Evolutionary conservation across 2,329 filamentous ascomycete species (phyloP), one percentile per base, ranked within the genome.

Genomic region (Trichoderma afroharzianum): DNA sequence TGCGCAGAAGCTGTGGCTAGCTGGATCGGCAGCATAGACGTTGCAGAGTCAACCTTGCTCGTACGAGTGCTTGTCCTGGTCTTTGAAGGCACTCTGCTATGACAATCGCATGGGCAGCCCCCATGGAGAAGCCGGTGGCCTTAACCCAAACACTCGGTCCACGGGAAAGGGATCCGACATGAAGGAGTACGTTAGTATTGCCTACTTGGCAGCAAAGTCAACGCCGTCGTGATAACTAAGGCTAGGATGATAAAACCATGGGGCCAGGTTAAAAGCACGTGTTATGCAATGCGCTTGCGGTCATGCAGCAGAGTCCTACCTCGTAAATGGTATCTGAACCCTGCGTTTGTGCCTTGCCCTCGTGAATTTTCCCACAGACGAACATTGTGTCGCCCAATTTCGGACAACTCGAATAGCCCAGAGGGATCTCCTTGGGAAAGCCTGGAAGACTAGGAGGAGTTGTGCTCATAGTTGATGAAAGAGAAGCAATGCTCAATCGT

Each of bases 121-220:
- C 59, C 33, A 47, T 63, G 59, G 33, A 63, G 59, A 43, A n/a
- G 18, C 33, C 33, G 12, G 33, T 43, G 59, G 30, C 59, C 36
- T 12, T 7, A 50, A 63, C 62, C 63, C 63, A 66, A 66, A n/a
- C 28, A 39, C 63, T 66, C 47, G 63, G 63, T 66, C 39, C 63
- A 33, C 55, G 57, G 63, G 57, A 61, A 62, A 32, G 43, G 28
- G 28, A 53, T 62, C 67, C 67, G 67, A 61, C 15, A 50, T 69
- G 33, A 68, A 62, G 57, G 55, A 50, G 43, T 36, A 11, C 30
- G 30, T 4, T 32, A n/a, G n/a, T n/a, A 21, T 26, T 36, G 26
- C 18, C 39, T n/a, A 24, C 36, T 50, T 63, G 39, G 62, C 39
- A 21, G 24, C 2, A 63, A 21, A 50, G n/a, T 6, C 26, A 63